Evolutionary conservation across 148 eudicot genomes (phyloP).

Genomic region (Cornus florida): DNA sequence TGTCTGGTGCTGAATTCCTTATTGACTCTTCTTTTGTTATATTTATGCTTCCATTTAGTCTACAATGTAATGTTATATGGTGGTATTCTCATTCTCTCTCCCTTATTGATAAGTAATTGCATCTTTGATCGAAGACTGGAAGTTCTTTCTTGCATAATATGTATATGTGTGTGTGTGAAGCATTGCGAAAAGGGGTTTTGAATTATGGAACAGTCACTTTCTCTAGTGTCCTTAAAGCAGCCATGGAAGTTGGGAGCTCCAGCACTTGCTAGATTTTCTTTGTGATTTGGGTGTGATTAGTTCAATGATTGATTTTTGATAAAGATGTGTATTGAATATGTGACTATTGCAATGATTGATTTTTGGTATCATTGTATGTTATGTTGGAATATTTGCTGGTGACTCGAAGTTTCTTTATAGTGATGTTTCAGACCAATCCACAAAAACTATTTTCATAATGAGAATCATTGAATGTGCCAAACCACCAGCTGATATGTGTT

Average conservation of each 20-base stretch:
- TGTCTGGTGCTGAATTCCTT: background rate
- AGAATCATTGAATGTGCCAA: background rate
- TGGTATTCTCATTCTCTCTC: no score
- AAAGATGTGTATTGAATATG: background rate
- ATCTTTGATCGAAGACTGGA: no score
- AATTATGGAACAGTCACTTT: background rate
- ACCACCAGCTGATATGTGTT: background rate
- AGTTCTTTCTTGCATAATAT: no score
- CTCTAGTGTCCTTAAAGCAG: background rate
- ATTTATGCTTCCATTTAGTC: no score
- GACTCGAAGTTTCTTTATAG: background rate
- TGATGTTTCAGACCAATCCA: background rate
- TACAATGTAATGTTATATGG: no score
- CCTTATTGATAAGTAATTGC: no score
- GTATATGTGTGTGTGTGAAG: no score
- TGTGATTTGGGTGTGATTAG: background rate
- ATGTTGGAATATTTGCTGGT: background rate
- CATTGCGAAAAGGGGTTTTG: no score
- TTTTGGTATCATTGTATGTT: background rate
- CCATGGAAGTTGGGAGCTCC: no score
- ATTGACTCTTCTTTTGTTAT: background rate
- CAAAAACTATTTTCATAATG: background rate
- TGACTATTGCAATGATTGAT: background rate
- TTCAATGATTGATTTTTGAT: background rate
- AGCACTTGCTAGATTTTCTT: background rate